A percentile compares a stretch with the other conserved stretches of the same genome.
phyloP scores from a whole-genome alignment of 306 rosid species.

The Prunus mira region DNA sequence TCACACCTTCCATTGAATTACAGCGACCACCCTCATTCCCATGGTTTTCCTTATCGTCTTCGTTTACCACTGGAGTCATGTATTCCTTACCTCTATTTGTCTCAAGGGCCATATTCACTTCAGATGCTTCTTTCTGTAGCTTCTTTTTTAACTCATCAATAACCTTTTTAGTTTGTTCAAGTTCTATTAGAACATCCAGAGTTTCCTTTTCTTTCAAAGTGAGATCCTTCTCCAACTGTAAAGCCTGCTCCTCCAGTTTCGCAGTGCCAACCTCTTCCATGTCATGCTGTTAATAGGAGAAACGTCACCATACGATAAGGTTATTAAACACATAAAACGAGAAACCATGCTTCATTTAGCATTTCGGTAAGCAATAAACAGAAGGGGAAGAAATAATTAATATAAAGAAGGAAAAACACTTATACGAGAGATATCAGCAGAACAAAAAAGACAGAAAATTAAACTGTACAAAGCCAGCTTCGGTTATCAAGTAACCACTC shows the following conservation, averaged over 20 bases:
- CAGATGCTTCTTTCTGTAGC: constrained; percentile 48
- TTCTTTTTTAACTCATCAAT: constrained; percentile 46
- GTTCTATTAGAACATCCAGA: constrained; percentile 50
- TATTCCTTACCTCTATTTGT: constrained; percentile 14
- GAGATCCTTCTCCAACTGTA: constrained; percentile 44
- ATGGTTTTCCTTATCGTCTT: constrained; percentile 61
- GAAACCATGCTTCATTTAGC: not conserved
- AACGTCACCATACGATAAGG: not conserved
- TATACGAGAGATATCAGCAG: not conserved
- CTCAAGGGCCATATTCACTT: constrained; percentile 24
- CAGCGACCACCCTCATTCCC: constrained; percentile 22
- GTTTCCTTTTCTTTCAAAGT: constrained; percentile 54
- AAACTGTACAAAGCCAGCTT: not conserved
- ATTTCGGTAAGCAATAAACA: not conserved
- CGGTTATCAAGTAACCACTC: not conserved
- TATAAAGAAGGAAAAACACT: too few relatives aligned
- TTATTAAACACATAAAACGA: not conserved
- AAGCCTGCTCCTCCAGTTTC: constrained; percentile 42
- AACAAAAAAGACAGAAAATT: not conserved
- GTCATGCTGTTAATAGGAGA: constrained; percentile 24
- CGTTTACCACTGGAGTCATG: constrained; percentile 14
- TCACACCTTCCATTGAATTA: constrained; percentile 26
- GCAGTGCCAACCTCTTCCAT: constrained; percentile 32
- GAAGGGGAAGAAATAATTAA: not conserved
- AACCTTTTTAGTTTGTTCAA: constrained; percentile 40